Evolutionary conservation across 1,284 basidiomycete species (phyloP).

Genomic region (Malassezia equina): DNA sequence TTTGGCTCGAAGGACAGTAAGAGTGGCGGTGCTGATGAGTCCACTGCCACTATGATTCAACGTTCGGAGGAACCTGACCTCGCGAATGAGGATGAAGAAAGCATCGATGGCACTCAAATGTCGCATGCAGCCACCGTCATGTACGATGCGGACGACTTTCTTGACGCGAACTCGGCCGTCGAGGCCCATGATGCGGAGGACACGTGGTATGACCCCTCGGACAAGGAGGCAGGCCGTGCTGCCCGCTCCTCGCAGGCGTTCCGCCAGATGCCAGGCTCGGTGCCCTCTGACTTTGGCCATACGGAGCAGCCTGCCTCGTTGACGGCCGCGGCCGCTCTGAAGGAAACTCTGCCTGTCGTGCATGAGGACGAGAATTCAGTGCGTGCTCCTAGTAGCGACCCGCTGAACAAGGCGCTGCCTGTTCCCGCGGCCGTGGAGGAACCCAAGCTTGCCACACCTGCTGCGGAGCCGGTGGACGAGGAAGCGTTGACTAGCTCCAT

Average conservation of each 20-base stretch:
- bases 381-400: too few species aligned
- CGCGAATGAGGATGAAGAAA: neutral
- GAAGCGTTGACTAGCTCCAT: neutral
- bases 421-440: neutral
- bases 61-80: neutral
- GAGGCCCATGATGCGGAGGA: neutral
- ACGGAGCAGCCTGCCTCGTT: neutral
- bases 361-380: neutral
- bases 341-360: neutral
- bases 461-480: neutral
- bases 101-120: conserved; percentile 2
- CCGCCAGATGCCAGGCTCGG: neutral
- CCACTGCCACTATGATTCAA: neutral
- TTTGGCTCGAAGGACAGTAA: neutral
- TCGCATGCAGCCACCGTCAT: conserved; percentile 10
- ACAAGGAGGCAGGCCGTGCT: too few species aligned
- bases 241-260: neutral
- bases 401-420: too few species aligned
- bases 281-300: neutral
- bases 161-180: neutral
- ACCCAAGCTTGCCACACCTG: neutral
- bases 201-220: neutral
- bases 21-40: neutral
- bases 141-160: conserved; percentile 14
- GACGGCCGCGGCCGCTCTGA: neutral